Base-by-base conservation (phyloP, 2,329 filamentous ascomycete species). In the Colletotrichum sp. region DNA sequence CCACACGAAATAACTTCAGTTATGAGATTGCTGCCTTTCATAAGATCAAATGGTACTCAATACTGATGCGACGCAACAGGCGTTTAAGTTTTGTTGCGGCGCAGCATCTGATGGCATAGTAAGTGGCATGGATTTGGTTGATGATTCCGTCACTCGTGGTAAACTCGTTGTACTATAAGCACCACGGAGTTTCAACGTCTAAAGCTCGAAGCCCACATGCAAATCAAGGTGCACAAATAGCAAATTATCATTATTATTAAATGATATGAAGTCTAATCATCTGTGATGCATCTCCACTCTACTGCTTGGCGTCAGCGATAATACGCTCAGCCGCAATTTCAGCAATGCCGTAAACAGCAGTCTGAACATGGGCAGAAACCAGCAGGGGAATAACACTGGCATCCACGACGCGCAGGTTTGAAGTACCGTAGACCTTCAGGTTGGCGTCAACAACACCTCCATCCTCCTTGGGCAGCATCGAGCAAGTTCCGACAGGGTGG, bases 331-430 rank as follows among this genome's bases (percentile, higher is more conserved):
- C 81, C 14, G 83, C 82, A 79, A 87, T 89, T 80, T 91, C 90
- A 10, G 84, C 89, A 74, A 90, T 83, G 80, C 88, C 89, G 74
- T 91, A 91, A 1, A 90, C 87, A 1, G 86, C 85, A 39, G 88
- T 89, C 78, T 90, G 88, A 24, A 90, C 88, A 16, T 89, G 84
- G 1, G 78, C 87, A 83, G 81, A 88, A 81, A 74, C 86, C 81
- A 83, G 86, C 83, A 89, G 82, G 2, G 89, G 89, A n/a, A 90
- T 86, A 24, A 89, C 79, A 18, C 86, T 88, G 1, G 88, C 87
- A 80, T 91, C 89, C 4, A 86, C 85, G 4, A 90, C 84, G 7
- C 89, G 84, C 13, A 90, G 83, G 63, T 86, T 86, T 43, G 84
- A 84, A 8, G 89, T 82, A 0, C 88, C 89, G 70, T 90, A 86